Percentiles rank a stretch among this genome's conserved stretches.
These are phyloP conservation scores for Peronosclerospora sorghi DNA, from an alignment of 352 stramenopile genomes.

Conservation along the genomic window DNA sequence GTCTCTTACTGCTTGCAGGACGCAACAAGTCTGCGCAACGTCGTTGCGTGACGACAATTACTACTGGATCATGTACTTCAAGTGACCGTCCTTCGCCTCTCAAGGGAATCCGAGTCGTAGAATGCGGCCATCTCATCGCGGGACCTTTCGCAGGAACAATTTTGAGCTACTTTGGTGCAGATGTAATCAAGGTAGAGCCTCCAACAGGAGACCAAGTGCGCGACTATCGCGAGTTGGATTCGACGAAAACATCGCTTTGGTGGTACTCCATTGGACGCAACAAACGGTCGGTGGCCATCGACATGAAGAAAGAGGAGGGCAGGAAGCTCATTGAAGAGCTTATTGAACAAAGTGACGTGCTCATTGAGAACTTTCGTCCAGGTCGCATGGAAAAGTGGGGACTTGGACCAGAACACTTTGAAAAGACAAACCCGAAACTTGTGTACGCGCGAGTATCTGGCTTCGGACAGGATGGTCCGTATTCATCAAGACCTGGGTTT, in stretches of 20 bases:
- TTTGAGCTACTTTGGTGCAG: constrained; percentile 81
- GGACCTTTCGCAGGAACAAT: constrained; percentile 77
- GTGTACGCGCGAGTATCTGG: constrained; percentile 80
- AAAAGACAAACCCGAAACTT: constrained; percentile 62
- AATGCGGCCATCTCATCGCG: constrained; percentile 73
- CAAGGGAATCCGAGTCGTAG: constrained; percentile 59
- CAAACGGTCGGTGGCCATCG: constrained; percentile 76
- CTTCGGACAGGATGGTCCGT: constrained; percentile 76
- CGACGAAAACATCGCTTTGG: constrained; percentile 71
- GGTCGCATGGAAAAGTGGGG: constrained; percentile 83
- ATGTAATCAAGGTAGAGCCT: constrained; percentile 87
- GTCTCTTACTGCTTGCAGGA: constrained; percentile 4
- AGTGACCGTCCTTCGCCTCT: constrained; percentile 34
- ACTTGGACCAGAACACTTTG: constrained; percentile 64
- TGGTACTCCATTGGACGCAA: constrained; percentile 85
- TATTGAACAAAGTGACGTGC: constrained; percentile 60
- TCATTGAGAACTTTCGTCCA: constrained; percentile 85
- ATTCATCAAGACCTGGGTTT: constrained; percentile 67
- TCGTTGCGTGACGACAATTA: constrained; percentile 31
- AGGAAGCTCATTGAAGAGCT: constrained; percentile 61
- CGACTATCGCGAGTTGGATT: constrained; percentile 65
- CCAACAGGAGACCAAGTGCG: constrained; percentile 77
- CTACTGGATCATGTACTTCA: constrained; percentile 3
- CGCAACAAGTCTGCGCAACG: background rate
- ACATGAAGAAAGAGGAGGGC: constrained; percentile 65